Base-by-base conservation (phyloP, 768 basidiomycete species). In the Calocybe indica region DNA sequence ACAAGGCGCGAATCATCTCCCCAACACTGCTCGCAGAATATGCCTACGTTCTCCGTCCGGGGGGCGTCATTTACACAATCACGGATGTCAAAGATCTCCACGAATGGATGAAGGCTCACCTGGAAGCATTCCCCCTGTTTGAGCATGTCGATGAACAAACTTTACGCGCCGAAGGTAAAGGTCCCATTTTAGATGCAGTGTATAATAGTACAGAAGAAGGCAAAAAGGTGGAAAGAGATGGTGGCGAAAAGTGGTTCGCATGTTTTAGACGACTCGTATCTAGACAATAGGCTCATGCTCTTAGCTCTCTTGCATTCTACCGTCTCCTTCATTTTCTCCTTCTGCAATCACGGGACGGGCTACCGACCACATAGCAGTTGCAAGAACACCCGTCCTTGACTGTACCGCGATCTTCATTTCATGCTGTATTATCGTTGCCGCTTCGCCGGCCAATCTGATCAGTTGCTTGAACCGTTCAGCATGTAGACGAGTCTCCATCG, bases 1-100 rank as follows among this genome's bases (percentile, higher is more conserved):
- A 98, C 75, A 99, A 99, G 71, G 95, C 95, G 1, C 85, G 96
- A 60, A 98, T 98, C 62, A 94, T 98, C 61, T 96, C 94, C 45
- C 89, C 92, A 5, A 94, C 95, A n/a, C 77, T 99, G 30, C 78
- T 98, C 13, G 93, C 96, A 22, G 96, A 99, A 62, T 99, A 99
- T 56, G 95, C 96, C 5, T 96, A 91, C 62, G 87, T 89, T 15
- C 79, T 99, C 37, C 78, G 81, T 28, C 89, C 89, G 0, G 94
- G 93, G n/a, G 96, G 96, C 6, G 85, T 95, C 59, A 76, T 98
- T 22, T 99, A 98, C 70, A 98, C 95, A 9, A 93, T 97, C 64
- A 99, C 96, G 7, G 96, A 99, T 58, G 96, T 99, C 34, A 75
- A 81, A 55, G 93, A 97, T 60, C 77, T 99, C 12, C 87, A 95